Percentiles rank a stretch among this genome's conserved stretches.
Conservation (phyloP, 306 rosid species). For the Carpinus fangiana region DNA sequence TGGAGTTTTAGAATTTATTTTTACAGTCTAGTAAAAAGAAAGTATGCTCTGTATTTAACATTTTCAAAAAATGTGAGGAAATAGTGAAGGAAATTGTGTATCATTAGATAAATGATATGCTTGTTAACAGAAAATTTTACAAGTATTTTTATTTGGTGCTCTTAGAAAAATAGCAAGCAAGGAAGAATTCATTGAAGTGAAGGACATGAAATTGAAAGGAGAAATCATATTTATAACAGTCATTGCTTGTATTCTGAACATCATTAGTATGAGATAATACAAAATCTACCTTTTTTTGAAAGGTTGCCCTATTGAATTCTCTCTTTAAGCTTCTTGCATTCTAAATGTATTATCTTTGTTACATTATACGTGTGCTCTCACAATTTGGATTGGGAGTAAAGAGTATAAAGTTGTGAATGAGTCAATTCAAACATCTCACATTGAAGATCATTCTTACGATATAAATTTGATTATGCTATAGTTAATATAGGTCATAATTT, state of each 20-base stretch:
- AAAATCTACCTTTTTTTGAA: background rate
- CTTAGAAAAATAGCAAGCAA: background rate
- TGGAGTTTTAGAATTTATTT: too few relatives aligned
- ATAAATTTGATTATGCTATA: too few relatives aligned
- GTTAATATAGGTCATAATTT: background rate
- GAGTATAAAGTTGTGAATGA: background rate
- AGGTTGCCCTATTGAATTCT: background rate
- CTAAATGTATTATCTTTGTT: background rate
- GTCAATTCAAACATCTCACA: background rate
- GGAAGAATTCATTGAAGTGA: background rate
- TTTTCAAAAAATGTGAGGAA: too few relatives aligned
- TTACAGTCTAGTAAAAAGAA: too few relatives aligned
- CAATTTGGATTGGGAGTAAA: background rate
- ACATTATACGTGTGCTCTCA: background rate
- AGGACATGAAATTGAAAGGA: background rate
- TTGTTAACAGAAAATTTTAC: background rate
- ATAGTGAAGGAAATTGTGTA: background rate
- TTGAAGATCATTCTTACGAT: background rate
- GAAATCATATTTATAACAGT: background rate
- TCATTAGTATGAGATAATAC: background rate
- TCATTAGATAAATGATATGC: background rate
- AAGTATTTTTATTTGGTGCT: background rate
- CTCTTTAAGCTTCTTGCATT: background rate
- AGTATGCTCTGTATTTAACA: too few relatives aligned
- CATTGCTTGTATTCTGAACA: background rate